Conservation (phyloP, 2,329 filamentous ascomycete genomes). For the Aureobasidium sp. region DNA sequence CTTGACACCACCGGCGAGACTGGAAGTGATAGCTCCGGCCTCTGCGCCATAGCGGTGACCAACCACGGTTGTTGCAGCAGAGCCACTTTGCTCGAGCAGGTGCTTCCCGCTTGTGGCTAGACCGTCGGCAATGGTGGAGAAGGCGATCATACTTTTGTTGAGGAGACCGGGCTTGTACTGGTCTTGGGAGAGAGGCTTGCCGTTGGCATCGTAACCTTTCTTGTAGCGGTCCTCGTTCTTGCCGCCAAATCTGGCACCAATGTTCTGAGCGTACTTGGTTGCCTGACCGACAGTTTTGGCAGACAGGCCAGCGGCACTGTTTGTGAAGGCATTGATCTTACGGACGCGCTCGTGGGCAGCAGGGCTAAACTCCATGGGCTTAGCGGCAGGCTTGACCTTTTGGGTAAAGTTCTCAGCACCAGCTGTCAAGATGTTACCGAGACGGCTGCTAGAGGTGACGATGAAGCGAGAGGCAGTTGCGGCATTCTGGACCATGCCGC, state of each 20-base stretch:
- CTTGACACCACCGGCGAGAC: conserved; percentile 80
- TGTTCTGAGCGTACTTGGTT: conserved; percentile 76
- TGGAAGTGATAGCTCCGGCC: conserved; percentile 68
- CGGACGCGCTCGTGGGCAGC: conserved; percentile 78
- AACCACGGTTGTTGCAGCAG: conserved; percentile 78
- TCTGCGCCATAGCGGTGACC: conserved; percentile 84
- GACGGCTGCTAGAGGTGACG: conserved; percentile 74
- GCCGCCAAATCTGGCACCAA: conserved; percentile 70
- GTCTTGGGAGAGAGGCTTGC: conserved; percentile 45
- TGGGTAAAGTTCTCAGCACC: conserved; percentile 76
- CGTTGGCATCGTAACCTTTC: conserved; percentile 63
- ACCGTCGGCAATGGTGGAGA: conserved; percentile 88
- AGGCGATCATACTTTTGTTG: conserved; percentile 95
- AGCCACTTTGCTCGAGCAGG: conserved; percentile 65
- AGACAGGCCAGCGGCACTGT: conserved; percentile 69
- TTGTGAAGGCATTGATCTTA: conserved; percentile 82
- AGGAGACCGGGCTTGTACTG: conserved; percentile 83
- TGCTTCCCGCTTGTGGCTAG: conserved; percentile 80
- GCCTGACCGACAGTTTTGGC: conserved; percentile 83
- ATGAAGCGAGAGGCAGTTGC: conserved; percentile 84
- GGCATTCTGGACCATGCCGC: conserved; percentile 77
- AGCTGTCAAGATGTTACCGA: conserved; percentile 69
- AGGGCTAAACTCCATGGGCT: conserved; percentile 82
- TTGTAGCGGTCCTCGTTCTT: conserved; percentile 48
- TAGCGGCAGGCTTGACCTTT: conserved; percentile 67